phyloP scores from a whole-genome alignment of 306 rosid species.

The Quercus variabilis region DNA sequence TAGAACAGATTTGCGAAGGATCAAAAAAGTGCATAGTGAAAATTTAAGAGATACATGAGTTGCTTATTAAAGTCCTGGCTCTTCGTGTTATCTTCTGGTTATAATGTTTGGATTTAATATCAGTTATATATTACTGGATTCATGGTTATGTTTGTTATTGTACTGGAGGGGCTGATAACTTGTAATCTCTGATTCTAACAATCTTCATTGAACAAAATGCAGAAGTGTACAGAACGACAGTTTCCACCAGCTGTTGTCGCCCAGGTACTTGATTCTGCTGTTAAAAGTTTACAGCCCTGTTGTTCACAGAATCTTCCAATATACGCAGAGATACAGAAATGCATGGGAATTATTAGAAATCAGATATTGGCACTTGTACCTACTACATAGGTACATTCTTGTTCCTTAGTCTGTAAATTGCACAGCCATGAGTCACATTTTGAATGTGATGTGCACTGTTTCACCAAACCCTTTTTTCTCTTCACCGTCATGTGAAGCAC shows the following conservation, averaged over 20 bases:
- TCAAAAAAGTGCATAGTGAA: not conserved
- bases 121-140: not conserved
- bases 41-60: not conserved
- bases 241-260: slow-evolving; percentile 92
- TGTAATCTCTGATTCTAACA: not conserved
- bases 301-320: slow-evolving; percentile 70
- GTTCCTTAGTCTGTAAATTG: slow-evolving; percentile 16
- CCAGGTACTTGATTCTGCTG: slow-evolving; percentile 78
- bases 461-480: not conserved
- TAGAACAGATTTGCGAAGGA: not conserved
- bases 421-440: not conserved
- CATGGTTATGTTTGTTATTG: slow-evolving; percentile 4
- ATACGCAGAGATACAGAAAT: slow-evolving; percentile 80
- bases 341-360: slow-evolving; percentile 91
- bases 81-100: not conserved
- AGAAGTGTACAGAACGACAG: slow-evolving; percentile 94
- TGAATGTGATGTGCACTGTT: not conserved
- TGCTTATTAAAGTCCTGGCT: not conserved
- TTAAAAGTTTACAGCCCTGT: slow-evolving; percentile 68
- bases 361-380: slow-evolving; percentile 92
- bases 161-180: slow-evolving; percentile 12
- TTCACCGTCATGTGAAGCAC: not conserved
- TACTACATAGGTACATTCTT: slow-evolving; percentile 47
- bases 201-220: slow-evolving; percentile 39
- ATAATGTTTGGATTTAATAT: not conserved